Conservation (phyloP, 2,329 filamentous ascomycete species). For the Tricladium varicosporioides region DNA sequence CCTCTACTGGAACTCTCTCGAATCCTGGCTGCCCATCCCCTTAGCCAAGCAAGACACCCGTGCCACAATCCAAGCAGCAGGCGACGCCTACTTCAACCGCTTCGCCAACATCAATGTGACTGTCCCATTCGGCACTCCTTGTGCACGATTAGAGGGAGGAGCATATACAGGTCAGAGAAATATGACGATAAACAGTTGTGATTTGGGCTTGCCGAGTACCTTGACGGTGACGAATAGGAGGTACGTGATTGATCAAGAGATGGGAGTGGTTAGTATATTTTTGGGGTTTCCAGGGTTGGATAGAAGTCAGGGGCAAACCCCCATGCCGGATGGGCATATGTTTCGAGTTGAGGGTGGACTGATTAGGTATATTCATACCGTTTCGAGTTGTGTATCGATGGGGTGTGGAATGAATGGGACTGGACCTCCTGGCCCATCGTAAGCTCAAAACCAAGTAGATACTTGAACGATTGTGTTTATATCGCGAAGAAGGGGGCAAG, state of each 20-base stretch:
- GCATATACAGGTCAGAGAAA: slow-evolving; percentile 7
- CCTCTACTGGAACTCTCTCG: slow-evolving; percentile 10
- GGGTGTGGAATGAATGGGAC: slow-evolving; percentile 6
- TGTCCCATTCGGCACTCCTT: slow-evolving; percentile 12
- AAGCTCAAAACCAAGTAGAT: no score
- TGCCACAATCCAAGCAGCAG: slow-evolving; percentile 15
- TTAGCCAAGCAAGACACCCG: slow-evolving; percentile 9
- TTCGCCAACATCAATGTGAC: slow-evolving; percentile 8
- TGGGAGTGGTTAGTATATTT: slow-evolving; percentile 18
- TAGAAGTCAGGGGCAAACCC: slow-evolving; percentile 2
- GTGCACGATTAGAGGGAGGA: slow-evolving; percentile 18
- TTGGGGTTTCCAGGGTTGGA: slow-evolving; percentile 12
- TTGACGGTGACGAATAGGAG: slow-evolving; percentile 5
- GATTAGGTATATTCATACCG: slow-evolving; percentile 17
- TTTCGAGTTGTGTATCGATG: background rate
- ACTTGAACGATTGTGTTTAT: no score
- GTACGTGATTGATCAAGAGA: slow-evolving; percentile 21
- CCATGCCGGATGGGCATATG: slow-evolving; percentile 17
- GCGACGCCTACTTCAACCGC: slow-evolving; percentile 17
- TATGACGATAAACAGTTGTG: slow-evolving; percentile 11
- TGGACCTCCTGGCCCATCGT: no score
- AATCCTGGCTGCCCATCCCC: slow-evolving; percentile 14
- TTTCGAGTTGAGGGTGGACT: slow-evolving; percentile 11
- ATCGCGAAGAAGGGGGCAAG: no score
- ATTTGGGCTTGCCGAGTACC: slow-evolving; percentile 6